phyloP scores from a whole-genome alignment of 441 rosid genomes.

The Bocquillonia castaneifolia region DNA sequence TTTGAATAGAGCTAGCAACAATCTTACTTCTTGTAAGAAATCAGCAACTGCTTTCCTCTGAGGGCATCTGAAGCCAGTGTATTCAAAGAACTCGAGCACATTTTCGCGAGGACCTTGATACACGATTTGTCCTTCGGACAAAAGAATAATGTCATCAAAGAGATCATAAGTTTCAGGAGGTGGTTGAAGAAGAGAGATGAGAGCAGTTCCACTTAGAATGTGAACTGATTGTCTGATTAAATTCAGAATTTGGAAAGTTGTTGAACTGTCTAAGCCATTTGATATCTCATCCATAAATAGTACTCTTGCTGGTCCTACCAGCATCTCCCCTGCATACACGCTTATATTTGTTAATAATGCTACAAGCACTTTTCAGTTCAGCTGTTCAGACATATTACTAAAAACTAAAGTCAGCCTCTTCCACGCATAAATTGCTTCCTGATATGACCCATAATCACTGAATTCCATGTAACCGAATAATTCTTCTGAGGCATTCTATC shows the following conservation, averaged over 20 bases:
- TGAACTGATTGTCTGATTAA: constrained; percentile 49
- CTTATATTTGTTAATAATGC: too few species aligned
- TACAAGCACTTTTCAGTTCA: too few species aligned
- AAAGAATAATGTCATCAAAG: constrained; percentile 64
- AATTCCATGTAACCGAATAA: too few species aligned
- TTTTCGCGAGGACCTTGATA: constrained; percentile 64
- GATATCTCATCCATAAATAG: constrained; percentile 64
- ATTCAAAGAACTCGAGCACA: constrained; percentile 53
- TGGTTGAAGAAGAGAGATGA: constrained; percentile 70
- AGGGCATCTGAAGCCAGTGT: constrained; percentile 58
- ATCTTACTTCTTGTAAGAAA: constrained; percentile 58
- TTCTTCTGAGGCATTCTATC: too few species aligned
- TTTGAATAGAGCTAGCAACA: too few species aligned
- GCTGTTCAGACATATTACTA: too few species aligned
- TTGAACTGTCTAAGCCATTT: constrained; percentile 58
- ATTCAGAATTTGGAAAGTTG: constrained; percentile 54
- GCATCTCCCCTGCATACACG: constrained; percentile 49
- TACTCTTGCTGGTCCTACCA: constrained; percentile 55
- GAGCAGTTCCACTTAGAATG: constrained; percentile 53
- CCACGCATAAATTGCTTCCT: too few species aligned
- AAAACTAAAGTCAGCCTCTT: too few species aligned
- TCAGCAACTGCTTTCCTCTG: constrained; percentile 67
- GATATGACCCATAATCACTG: too few species aligned
- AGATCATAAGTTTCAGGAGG: constrained; percentile 66
- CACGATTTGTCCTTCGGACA: constrained; percentile 56